These are phyloP conservation scores for Camellia lanceoleosa DNA, from an alignment of 148 eudicot species.

Conservation along the genomic window DNA sequence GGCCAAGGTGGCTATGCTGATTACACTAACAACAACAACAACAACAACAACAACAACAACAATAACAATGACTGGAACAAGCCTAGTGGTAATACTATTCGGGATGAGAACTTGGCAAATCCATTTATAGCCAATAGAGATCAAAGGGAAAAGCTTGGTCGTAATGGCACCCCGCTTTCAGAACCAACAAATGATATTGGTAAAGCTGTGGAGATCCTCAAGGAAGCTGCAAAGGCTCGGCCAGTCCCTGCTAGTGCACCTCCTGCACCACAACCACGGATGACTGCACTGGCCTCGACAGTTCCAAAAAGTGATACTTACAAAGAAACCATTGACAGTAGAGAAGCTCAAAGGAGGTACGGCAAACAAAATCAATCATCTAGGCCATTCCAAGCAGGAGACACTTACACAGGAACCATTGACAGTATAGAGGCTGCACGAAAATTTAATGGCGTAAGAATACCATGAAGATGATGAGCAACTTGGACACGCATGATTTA, in stretches of 20 bases:
- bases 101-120: too few species aligned
- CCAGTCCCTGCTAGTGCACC: background rate
- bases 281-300: background rate
- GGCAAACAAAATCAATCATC: background rate
- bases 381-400: background rate
- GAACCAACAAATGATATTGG: constrained; percentile 9
- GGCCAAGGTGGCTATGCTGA: background rate
- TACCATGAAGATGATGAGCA: too few species aligned
- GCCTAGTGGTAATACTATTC: too few species aligned
- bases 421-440: background rate
- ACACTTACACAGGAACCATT: background rate
- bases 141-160: too few species aligned
- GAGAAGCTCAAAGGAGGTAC: background rate
- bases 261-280: background rate
- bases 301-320: background rate
- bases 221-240: too few species aligned
- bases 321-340: background rate
- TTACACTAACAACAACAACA: too few species aligned
- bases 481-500: too few species aligned
- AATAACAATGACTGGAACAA: too few species aligned
- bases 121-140: too few species aligned
- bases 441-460: background rate
- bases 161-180: too few species aligned
- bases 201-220: background rate
- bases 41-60: too few species aligned